phyloP scores from a whole-genome alignment of 164 flowering plant species.

The Buxus sempervirens region DNA sequence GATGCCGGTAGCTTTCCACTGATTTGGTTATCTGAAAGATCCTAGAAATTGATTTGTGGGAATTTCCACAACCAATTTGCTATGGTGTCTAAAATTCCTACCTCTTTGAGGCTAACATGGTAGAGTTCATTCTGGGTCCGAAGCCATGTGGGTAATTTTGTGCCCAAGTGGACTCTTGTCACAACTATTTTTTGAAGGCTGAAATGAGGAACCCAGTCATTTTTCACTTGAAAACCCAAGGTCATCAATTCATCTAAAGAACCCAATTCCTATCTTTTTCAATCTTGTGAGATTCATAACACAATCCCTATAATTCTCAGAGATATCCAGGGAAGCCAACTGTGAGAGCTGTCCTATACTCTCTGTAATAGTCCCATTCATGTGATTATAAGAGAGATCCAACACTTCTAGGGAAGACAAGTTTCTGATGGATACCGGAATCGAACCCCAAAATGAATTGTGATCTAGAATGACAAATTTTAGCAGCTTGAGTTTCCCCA shows the following conservation, averaged over 20 bases:
- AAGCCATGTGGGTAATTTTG: not conserved
- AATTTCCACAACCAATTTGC: conserved; percentile 6
- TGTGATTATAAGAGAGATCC: too few species aligned
- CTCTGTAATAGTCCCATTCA: too few species aligned
- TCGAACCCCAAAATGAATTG: too few species aligned
- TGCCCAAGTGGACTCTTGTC: too few species aligned
- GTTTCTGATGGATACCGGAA: too few species aligned
- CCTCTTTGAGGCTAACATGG: not conserved
- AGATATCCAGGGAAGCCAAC: conserved; percentile 5
- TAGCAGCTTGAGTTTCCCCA: not conserved
- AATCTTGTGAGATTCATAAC: conserved; percentile 13
- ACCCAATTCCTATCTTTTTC: not conserved
- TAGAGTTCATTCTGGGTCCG: not conserved
- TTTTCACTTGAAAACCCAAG: not conserved
- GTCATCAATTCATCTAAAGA: not conserved
- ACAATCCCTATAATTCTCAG: conserved; percentile 10
- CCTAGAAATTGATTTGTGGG: not conserved
- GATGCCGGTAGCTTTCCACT: not conserved
- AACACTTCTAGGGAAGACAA: too few species aligned
- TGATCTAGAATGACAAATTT: not conserved
- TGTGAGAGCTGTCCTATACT: conserved; percentile 15
- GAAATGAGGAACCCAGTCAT: not conserved
- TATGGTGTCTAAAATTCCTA: conserved; percentile 4
- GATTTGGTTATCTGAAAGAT: not conserved
- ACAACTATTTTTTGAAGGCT: not conserved